Evolutionary conservation across 495 filamentous ascomycete genomes (phyloP), one percentile per base, ranked within the genome.

Genomic region (Neurospora sp.): DNA sequence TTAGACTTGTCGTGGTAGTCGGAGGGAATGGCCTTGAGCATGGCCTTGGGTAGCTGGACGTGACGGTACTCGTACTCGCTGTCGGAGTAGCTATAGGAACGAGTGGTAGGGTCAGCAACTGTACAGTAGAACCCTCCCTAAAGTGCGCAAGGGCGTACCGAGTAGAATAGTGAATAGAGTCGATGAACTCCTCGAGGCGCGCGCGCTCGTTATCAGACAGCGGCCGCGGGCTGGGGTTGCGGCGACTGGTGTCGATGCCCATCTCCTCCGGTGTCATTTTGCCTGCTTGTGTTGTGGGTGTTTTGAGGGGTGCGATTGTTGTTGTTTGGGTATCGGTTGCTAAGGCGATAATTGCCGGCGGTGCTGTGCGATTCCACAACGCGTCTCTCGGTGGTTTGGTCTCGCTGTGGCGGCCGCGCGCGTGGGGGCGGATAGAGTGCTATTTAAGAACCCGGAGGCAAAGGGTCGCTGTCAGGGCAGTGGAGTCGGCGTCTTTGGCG

Each of bases 21-120:
- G 79, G 94, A 88, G 14, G 96, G 96, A 74, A 99, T 98, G 40
- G 89, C 91, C 82, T 98, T 99, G 59, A 99, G 89, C 96, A 99
- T 99, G 69, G 91, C 90, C 82, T 98, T 98, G 5, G 96, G 96
- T 37, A 99, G 89, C 81, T 97, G 94, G 38, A 99, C 96, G 81
- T 99, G 96, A 69, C 96, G 93, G 82, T 96, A 97, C 83, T 97
- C 94, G 80, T 84, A 95, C 81, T 94, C 89, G 82, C 88, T 87
- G 79, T 97, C 94, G n/a, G 88, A 91, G 80, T 97, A 97, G 76
- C 94, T 96, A 70, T 53, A 14, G 38, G 44, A 40, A 38, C 22
- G 20, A 42, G 75, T n/a, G 27, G 3, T 17, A 65, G 10, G 38
- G 70, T 78, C 10, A 78, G 76, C 12, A n/a, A 39, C 37, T 12